These are phyloP conservation scores for Kwoniella sp. DNA, from an alignment of 768 basidiomycete species.

Conservation along the genomic window DNA sequence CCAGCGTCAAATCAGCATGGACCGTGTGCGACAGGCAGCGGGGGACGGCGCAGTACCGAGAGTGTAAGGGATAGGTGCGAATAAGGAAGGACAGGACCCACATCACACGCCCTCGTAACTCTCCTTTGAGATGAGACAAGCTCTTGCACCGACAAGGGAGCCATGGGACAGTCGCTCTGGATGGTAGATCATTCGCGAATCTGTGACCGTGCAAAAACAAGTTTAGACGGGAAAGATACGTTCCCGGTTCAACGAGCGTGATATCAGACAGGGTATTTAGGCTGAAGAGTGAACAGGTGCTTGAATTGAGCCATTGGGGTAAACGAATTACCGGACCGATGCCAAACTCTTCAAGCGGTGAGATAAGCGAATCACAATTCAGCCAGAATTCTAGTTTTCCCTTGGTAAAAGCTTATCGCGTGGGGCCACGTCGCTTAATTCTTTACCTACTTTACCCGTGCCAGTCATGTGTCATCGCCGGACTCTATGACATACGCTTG, in stretches of 20 bases:
- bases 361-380: not conserved
- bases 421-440: not conserved
- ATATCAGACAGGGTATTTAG: not conserved
- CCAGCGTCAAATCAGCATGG: not conserved
- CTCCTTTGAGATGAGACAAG: not conserved
- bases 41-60: not conserved
- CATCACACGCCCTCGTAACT: slow-evolving; percentile 14
- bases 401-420: not conserved
- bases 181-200: not conserved
- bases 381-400: not conserved
- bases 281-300: not conserved
- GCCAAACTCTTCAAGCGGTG: not conserved
- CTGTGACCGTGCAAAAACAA: not conserved
- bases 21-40: not conserved
- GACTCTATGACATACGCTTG: not conserved
- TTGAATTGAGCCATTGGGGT: not conserved
- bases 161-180: not conserved
- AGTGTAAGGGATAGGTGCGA: not conserved
- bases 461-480: not conserved
- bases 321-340: not conserved
- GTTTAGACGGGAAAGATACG: not conserved
- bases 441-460: not conserved
- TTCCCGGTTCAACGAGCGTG: not conserved
- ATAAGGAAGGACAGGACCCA: not conserved
- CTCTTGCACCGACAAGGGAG: not conserved